Base-by-base conservation (phyloP, 176 grass and related monocot species). In the Rhipidocladum racemiflorum region DNA sequence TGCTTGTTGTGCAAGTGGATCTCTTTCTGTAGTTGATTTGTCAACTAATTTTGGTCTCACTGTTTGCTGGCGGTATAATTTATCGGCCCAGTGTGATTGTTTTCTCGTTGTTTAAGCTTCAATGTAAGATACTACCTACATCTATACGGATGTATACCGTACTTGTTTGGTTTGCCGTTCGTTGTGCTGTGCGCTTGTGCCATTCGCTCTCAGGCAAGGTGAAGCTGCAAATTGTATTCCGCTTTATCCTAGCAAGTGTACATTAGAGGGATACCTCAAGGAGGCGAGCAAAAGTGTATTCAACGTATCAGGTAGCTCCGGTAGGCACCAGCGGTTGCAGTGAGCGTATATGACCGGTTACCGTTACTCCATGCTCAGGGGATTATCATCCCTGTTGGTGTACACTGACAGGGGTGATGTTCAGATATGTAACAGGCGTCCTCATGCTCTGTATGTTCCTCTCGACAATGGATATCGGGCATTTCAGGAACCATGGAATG, bases 301-400 rank as follows among this genome's bases (percentile, higher is more conserved):
- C 89, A 86, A 91, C 16, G 87, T 87, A 71, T 87, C 87, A 0
- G 87, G 87, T 5, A 89, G 10, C 35, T 89, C 86, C 15, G 86
- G 84, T 56, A 91, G 53, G 50, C 92, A 89, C 91, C 84, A 87
- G 45, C 89, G 91, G 66, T 87, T 92, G 60, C 87, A 89, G 35
- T 87, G 87, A 0, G 71, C 76, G 1, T 81, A 81, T 39, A 17
- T 71, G 7, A 54, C n/a, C 4, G 84, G 90, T 3, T 69, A 61
- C 15, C 29, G 45, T 60, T 92, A 76, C 57, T 84, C 70, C 0
- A 10, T 53, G 39, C 64, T 81, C 6, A 89, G n/a, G n/a, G 79
- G 71, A 13, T 87, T 81, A 6, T 87, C 87, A 24, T 77, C 40
- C 6, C 51, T 32, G 9, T 49, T 72, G 4, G 89, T 89, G 81